Evolutionary conservation across 768 basidiomycete species (phyloP).

Genomic region (Amanita brunnescens): DNA sequence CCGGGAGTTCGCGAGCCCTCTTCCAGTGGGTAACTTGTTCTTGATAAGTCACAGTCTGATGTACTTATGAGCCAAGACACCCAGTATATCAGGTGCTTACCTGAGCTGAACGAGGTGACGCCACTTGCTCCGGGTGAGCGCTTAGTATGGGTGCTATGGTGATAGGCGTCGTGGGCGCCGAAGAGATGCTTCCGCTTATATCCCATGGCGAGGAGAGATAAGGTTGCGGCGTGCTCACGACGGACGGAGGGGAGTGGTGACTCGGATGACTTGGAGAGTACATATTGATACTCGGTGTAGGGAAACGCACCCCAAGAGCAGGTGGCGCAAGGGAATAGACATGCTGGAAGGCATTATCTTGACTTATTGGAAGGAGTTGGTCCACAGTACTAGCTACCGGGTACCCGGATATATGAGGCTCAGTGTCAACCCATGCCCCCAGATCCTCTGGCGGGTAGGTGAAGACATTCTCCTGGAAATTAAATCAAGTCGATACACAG

Average conservation of each 20-base stretch:
- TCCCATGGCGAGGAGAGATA: background rate
- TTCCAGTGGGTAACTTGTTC: background rate
- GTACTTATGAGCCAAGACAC: background rate
- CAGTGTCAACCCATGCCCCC: background rate
- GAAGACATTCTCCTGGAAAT: background rate
- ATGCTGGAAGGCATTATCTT: background rate
- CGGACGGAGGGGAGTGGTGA: background rate
- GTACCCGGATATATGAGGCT: background rate
- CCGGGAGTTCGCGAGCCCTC: constrained; percentile 1
- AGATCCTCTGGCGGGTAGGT: background rate
- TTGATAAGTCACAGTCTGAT: background rate
- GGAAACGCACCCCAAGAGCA: background rate
- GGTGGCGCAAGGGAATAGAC: background rate
- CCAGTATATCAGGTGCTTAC: background rate
- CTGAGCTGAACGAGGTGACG: background rate
- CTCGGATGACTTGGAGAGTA: background rate
- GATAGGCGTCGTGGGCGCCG: constrained; percentile 3
- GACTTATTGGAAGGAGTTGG: background rate
- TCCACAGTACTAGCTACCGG: background rate
- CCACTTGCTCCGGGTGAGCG: background rate
- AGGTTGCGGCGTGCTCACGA: background rate
- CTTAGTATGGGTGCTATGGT: background rate
- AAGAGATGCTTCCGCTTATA: background rate
- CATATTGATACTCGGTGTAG: background rate
- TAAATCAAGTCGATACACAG: background rate